These are phyloP conservation scores for Nidularia sp. DNA, from an alignment of 768 basidiomycete genomes.

Conservation along the genomic window DNA sequence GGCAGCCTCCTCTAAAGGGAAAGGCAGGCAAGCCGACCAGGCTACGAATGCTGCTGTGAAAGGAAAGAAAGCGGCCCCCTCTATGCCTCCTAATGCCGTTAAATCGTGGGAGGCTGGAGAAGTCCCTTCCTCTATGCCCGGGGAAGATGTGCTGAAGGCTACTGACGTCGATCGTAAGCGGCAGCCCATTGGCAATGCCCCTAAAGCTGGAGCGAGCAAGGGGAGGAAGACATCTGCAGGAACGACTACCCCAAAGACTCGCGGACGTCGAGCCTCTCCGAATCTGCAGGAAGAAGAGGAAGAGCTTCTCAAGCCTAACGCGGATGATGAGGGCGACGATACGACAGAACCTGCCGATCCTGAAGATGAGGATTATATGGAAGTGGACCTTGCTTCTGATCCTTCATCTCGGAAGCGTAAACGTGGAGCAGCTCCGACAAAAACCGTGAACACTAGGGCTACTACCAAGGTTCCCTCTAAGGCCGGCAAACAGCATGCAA, in stretches of 20 bases:
- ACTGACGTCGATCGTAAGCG: neutral
- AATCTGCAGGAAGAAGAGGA: neutral
- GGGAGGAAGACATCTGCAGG: neutral
- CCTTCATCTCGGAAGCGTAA: constrained; percentile 9
- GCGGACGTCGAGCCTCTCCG: neutral
- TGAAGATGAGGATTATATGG: constrained; percentile 5
- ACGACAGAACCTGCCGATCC: neutral
- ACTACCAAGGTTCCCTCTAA: neutral
- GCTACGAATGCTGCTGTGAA: constrained; percentile 2
- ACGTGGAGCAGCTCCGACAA: constrained; percentile 7
- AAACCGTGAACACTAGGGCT: constrained; percentile 11
- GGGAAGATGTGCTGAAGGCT: constrained; percentile 34
- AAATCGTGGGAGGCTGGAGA: constrained; percentile 30
- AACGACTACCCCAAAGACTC: neutral
- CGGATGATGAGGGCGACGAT: neutral
- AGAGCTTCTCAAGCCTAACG: neutral
- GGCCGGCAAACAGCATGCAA: constrained; percentile 18
- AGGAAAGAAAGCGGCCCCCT: too few relatives aligned
- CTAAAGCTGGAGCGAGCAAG: neutral
- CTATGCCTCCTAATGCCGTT: neutral
- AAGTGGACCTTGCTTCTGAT: constrained; percentile 4
- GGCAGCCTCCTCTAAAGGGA: neutral
- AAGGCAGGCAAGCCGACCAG: constrained; percentile 1
- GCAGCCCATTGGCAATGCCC: too few relatives aligned
- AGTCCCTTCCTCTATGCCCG: constrained; percentile 59